Evolutionary conservation across 257 asterid genomes (phyloP), one percentile per base, ranked within the genome.

Genomic region (Ehretia macrophylla): DNA sequence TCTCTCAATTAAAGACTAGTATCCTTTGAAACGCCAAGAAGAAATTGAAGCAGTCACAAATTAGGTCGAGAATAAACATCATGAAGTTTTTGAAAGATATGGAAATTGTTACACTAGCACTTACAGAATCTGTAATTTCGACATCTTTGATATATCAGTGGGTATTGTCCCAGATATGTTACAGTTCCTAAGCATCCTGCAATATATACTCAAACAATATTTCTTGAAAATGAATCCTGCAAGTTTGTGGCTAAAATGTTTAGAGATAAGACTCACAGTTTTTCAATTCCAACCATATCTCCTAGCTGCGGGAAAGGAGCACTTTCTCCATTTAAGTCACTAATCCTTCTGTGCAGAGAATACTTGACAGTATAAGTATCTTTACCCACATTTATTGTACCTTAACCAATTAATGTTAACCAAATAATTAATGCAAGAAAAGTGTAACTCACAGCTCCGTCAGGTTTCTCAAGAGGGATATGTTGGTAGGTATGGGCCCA

Each of bases 121-220:
- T 77, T 82, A 81, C 89, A 85, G 54, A 65, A 1, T 18, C 60
- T 50, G 50, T 62, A 82, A 64, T 5, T 0, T 5, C 20, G 54
- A 20, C 78, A 83, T 60, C 37, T 65, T 45, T 18, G 39, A 53
- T 48, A 83, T 52, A 64, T 59, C 56, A 13, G 1, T 14, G 16
- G 82, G 88, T 66, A 83, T 81, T 11, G 21, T 61, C 55, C 95
- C 83, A 4, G 55, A 59, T 53, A 85, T 66, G 47, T 86, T 77
- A 64, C 92, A 86, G 68, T 82, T 81, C 68, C 95, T 81, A 60
- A 86, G 62, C 78, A 75, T 60, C 86, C 95, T 86, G 81, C 63
- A 63, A 32, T 20, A 56, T 20, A 46, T 62, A 20, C 56, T 42
- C 40, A 60, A 51, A 21, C 17, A 21, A 17, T 20, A 50, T 20